Conservation (phyloP, 108 stramenopile genomes). For the Thalassiosira profunda region DNA sequence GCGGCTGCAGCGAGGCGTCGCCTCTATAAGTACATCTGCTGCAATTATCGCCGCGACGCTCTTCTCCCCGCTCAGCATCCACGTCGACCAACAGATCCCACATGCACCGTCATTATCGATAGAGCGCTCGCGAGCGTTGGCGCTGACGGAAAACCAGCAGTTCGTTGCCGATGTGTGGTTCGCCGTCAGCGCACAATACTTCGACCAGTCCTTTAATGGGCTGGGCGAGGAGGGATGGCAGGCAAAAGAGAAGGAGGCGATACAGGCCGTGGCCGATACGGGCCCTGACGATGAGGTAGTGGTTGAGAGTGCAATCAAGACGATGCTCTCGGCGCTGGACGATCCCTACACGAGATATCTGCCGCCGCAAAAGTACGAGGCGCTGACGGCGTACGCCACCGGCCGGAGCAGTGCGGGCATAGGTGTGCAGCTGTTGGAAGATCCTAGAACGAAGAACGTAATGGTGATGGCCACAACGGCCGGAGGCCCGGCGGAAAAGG, state of each 20-base stretch:
- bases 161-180: slow-evolving; percentile 64
- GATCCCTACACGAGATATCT: slow-evolving; percentile 68
- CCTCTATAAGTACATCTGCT: too few relatives aligned
- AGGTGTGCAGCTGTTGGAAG: slow-evolving; percentile 58
- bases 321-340: slow-evolving; percentile 43
- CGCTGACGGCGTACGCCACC: slow-evolving; percentile 50
- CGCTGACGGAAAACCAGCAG: slow-evolving; percentile 55
- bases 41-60: slow-evolving; percentile 8
- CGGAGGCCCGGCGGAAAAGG: slow-evolving; percentile 44
- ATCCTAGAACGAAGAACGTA: slow-evolving; percentile 36
- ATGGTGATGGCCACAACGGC: slow-evolving; percentile 38
- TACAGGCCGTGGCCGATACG: slow-evolving; percentile 39
- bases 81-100: background rate
- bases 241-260: slow-evolving; percentile 30
- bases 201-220: slow-evolving; percentile 58
- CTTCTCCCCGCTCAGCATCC: slow-evolving; percentile 7
- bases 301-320: slow-evolving; percentile 37
- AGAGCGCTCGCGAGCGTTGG: slow-evolving; percentile 17
- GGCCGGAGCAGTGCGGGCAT: slow-evolving; percentile 42
- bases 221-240: slow-evolving; percentile 63
- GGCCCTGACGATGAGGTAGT: slow-evolving; percentile 58
- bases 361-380: slow-evolving; percentile 45
- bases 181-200: slow-evolving; percentile 54
- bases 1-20: too few relatives aligned
- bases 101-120: slow-evolving; percentile 1